Percentiles rank a stretch among this genome's conserved stretches.
phyloP scores from a whole-genome alignment of 2,329 filamentous ascomycete genomes.

The Hortaea sp. region DNA sequence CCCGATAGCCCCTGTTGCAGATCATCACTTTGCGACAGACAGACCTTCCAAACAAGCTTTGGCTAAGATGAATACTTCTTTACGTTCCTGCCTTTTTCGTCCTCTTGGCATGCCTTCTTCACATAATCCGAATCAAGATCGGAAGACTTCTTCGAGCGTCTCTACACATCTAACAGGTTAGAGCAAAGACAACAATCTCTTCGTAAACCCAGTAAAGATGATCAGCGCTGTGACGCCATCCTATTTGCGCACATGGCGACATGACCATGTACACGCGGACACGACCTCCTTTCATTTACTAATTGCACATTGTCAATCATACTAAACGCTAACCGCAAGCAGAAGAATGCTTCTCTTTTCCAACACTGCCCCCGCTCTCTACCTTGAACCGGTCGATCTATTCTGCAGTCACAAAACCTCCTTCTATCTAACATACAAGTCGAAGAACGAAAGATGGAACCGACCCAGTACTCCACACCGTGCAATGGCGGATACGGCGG shows the following conservation, averaged over 20 bases:
- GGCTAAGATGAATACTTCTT: neutral
- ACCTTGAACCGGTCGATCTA: neutral
- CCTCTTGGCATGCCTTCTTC: neutral
- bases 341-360: too few relatives aligned
- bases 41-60: neutral
- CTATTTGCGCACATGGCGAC: too few relatives aligned
- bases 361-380: too few relatives aligned
- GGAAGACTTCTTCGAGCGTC: too few relatives aligned
- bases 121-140: too few relatives aligned
- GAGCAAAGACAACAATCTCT: neutral
- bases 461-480: conserved; percentile 2
- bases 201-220: neutral
- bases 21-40: too few relatives aligned
- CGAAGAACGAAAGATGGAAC: neutral
- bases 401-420: neutral
- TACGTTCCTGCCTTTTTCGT: neutral
- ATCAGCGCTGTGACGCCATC: neutral
- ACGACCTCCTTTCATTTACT: too few relatives aligned
- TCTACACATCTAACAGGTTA: too few relatives aligned
- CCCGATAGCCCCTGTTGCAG: too few relatives aligned
- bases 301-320: too few relatives aligned
- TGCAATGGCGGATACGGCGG: conserved; percentile 3
- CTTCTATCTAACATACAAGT: neutral
- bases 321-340: too few relatives aligned
- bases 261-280: too few relatives aligned